Percentiles rank a stretch among this genome's conserved stretches.
phyloP scores from a whole-genome alignment of 2,329 filamentous ascomycete genomes.

The Apiospora marii region DNA sequence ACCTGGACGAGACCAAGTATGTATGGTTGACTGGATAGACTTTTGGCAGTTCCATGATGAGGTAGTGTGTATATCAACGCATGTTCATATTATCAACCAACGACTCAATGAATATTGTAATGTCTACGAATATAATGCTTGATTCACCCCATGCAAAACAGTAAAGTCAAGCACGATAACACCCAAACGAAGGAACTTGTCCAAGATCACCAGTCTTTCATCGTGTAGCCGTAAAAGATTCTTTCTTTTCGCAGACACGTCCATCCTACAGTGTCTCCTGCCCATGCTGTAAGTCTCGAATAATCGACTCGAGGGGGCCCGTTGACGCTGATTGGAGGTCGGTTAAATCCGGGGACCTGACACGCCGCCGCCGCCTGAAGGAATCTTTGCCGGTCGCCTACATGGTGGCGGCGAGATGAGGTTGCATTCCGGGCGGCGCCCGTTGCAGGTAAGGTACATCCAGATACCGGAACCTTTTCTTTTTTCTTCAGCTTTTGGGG shows the following conservation, averaged over 20 bases:
- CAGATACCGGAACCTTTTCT: background rate
- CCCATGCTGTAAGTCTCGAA: background rate
- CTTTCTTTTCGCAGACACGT: background rate
- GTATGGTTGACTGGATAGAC: background rate
- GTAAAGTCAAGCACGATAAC: background rate
- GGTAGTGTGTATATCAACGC: background rate
- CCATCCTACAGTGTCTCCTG: background rate
- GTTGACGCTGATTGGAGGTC: background rate
- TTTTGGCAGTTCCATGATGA: background rate
- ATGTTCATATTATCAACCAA: background rate
- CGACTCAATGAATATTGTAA: too few species aligned
- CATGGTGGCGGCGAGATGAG: background rate
- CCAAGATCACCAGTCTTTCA: background rate
- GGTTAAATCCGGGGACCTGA: background rate
- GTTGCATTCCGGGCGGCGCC: slow-evolving; percentile 6
- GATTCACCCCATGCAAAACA: background rate
- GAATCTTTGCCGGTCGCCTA: background rate
- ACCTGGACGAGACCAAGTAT: background rate
- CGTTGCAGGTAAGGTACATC: background rate
- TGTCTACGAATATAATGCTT: too few species aligned
- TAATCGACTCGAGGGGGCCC: background rate
- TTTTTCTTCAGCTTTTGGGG: background rate
- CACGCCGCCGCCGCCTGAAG: slow-evolving; percentile 3
- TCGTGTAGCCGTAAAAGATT: background rate
- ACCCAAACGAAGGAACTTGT: background rate